These are phyloP conservation scores for Diaporthe sp. DNA, from an alignment of 2,329 filamentous ascomycete genomes.

Conservation along the genomic window DNA sequence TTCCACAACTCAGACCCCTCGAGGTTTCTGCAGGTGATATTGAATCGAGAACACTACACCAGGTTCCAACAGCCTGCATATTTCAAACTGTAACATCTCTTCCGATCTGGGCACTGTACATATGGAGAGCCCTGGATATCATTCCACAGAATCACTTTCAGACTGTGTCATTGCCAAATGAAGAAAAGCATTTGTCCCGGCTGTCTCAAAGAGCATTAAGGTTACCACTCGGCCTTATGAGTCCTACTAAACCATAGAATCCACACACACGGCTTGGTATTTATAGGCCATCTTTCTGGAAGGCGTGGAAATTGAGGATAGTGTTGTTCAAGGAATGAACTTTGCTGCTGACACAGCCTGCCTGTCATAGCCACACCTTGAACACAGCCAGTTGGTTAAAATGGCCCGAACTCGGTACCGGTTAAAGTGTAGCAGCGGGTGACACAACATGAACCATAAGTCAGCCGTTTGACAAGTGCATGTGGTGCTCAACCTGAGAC, in stretches of 20 bases:
- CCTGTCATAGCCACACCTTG: background rate
- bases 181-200: background rate
- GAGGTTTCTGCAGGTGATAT: background rate
- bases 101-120: background rate
- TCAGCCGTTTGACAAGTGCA: background rate
- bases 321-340: too few species aligned
- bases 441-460: slow-evolving; percentile 20
- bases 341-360: background rate
- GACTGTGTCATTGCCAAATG: too few species aligned
- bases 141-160: background rate
- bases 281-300: background rate
- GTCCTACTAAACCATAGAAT: too few species aligned
- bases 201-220: too few species aligned
- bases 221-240: too few species aligned
- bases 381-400: too few species aligned
- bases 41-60: too few species aligned
- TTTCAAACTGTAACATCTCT: background rate
- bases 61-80: background rate
- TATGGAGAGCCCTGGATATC: background rate
- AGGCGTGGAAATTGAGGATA: background rate
- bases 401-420: background rate
- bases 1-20: background rate
- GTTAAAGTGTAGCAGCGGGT: background rate
- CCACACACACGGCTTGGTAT: too few species aligned
- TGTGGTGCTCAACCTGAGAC: slow-evolving; percentile 25